Evolutionary conservation across 2,329 filamentous ascomycete species (phyloP).

Genomic region (Paecilomyces sp.): DNA sequence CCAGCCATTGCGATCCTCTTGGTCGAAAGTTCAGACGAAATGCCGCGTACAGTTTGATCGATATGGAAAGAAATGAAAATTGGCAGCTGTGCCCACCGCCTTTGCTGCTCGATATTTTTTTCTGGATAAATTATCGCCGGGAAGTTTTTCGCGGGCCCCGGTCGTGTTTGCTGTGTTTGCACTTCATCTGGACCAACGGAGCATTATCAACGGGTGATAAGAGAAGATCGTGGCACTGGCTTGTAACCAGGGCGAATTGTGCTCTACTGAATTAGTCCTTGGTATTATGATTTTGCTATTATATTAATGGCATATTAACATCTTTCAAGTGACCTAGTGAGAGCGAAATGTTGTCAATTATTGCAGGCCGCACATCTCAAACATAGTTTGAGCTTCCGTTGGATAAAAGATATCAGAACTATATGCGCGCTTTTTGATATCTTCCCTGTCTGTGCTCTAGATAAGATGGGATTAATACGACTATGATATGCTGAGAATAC

Average conservation of each 20-base stretch:
- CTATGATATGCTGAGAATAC: no score
- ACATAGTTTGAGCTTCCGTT: not conserved
- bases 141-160: conserved; percentile 17
- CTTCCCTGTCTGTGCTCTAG: not conserved
- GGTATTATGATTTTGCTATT: not conserved
- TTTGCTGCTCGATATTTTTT: conserved; percentile 18
- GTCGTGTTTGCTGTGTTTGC: conserved; percentile 23
- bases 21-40: not conserved
- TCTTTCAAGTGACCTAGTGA: not conserved
- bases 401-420: not conserved
- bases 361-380: not conserved
- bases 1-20: conserved; percentile 27
- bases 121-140: conserved; percentile 18
- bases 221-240: not conserved
- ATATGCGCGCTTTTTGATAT: not conserved
- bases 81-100: not conserved
- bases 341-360: not conserved
- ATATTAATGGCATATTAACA: not conserved
- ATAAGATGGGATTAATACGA: not conserved
- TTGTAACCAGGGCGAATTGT: not conserved
- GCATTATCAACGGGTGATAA: not conserved
- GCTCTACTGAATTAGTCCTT: not conserved
- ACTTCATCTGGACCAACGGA: conserved; percentile 19
- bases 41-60: not conserved
- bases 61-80: conserved; percentile 14